These are phyloP conservation scores for Linnemannia schmuckeri DNA, from an alignment of 192 early-diverging fungal genomes.

Conservation along the genomic window DNA sequence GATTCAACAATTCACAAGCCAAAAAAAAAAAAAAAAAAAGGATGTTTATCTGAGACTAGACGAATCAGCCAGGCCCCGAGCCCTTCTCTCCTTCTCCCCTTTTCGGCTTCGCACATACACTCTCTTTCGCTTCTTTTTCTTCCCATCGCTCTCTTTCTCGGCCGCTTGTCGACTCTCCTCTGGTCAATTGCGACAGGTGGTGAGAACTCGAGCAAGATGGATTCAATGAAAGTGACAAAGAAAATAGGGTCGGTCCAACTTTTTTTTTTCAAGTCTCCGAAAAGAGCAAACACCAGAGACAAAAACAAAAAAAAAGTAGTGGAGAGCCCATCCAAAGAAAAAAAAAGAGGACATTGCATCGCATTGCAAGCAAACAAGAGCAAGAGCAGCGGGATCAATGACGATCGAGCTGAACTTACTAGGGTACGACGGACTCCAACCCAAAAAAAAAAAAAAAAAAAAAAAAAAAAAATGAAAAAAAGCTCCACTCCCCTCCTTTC, in stretches of 20 bases:
- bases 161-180: too few species aligned
- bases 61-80: too few species aligned
- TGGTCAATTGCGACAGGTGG: too few species aligned
- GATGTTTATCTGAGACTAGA: too few species aligned
- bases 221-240: neutral
- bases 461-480: too few species aligned
- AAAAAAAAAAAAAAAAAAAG: too few species aligned
- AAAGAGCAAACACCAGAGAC: neutral
- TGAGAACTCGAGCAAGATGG: too few species aligned
- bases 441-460: neutral
- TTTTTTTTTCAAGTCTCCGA: constrained; percentile 9
- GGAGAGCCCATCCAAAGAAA: neutral
- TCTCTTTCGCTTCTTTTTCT: too few species aligned
- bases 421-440: neutral
- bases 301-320: neutral
- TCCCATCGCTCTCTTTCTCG: too few species aligned
- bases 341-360: neutral
- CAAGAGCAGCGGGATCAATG: neutral
- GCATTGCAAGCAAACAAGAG: neutral
- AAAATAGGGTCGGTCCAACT: neutral
- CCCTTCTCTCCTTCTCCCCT: too few species aligned
- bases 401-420: neutral
- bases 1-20: too few species aligned
- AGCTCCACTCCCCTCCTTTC: neutral
- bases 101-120: too few species aligned